Conservation (phyloP, 179 eudicot genomes). For the Patellifolia procumbens region DNA sequence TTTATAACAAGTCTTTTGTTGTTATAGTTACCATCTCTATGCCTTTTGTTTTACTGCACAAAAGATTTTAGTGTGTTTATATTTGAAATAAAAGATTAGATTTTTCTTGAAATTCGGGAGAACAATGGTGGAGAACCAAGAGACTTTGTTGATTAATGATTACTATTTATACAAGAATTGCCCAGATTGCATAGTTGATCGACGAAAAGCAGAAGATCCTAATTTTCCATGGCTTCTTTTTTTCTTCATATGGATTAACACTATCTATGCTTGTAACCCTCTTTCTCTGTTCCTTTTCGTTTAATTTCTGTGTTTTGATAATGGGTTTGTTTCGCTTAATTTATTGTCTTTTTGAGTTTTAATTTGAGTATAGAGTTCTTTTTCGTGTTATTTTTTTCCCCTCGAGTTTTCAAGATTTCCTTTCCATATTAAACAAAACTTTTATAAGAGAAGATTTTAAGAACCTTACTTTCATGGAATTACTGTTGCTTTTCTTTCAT, state of each 20-base stretch:
- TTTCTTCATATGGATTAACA: conserved; percentile 41
- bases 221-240: conserved; percentile 39
- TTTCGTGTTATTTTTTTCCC: neutral
- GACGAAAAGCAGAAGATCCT: conserved; percentile 27
- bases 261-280: conserved; percentile 30
- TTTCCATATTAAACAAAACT: neutral
- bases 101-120: neutral
- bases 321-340: neutral
- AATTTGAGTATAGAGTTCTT: no score
- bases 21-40: no score
- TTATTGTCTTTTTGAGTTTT: neutral
- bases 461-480: neutral
- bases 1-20: neutral
- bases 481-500: neutral
- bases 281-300: neutral
- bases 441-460: neutral
- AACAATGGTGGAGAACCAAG: conserved; percentile 18
- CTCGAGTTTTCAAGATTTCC: neutral
- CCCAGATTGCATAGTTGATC: conserved; percentile 36
- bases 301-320: no score
- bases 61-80: neutral
- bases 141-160: conserved; percentile 16
- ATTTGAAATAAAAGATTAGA: neutral
- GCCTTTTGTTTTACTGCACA: no score
- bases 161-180: conserved; percentile 28